Base-by-base conservation (phyloP, 768 basidiomycete genomes). In the Mycena filopes region DNA sequence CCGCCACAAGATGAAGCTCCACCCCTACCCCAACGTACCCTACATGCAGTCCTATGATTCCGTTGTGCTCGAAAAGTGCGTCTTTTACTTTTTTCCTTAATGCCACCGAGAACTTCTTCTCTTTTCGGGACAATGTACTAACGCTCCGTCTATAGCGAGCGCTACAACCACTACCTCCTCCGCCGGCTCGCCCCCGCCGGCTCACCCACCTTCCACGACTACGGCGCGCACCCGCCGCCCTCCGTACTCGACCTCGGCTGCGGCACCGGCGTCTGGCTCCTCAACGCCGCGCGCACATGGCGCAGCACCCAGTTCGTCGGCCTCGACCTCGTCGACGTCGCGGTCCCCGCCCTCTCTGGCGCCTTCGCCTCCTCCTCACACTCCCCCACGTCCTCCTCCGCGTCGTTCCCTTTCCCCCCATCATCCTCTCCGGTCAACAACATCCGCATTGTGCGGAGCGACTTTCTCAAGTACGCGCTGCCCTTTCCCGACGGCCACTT, bases 181-280 rank as follows among this genome's bases (percentile, higher is more conserved):
- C 83, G 79, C 40, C 86, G 84, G n/a, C 80, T 94, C 18, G 84
- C 80, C 46, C 78, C 79, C 8, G 79, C 78, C 3, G 81, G 81
- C 6, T 83, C 84, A 0, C 91, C 92, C 0, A 86, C 87, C 0
- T 93, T 94, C 70, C 81, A 86, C 60, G 77, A 83, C 63, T 84
- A 83, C 65, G 72, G 79, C 38, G 80, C 81, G 25, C 77, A 76
- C n/a, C 80, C 82, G 0, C 89, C 91, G 1, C 72, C 76, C 1
- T 77, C 79, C 15, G 87, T 90, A 25, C 82, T 95, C 9, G 93
- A 94, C 71, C 76, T 95, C 15, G 93, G 93, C 3, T 94, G 92
- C 73, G 93, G 93, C 13, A 69, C 83, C 49, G 92, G 92, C 0
- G 72, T 84, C 50, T 95, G 93, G 93, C 80, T 88, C 7, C 63